Base-by-base conservation (phyloP, 306 rosid genomes). In the Prunus salicina region DNA sequence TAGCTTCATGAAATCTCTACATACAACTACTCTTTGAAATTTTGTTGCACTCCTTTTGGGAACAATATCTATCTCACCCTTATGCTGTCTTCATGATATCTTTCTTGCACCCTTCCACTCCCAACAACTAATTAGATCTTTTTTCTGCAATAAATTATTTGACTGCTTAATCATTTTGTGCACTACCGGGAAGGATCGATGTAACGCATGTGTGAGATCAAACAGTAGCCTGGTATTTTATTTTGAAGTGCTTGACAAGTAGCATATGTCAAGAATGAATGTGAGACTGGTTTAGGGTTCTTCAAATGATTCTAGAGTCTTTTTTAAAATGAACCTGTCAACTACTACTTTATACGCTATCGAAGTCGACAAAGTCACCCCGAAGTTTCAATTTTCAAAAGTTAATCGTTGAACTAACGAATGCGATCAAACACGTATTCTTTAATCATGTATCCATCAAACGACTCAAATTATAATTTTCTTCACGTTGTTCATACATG, bases 211-310 rank as follows among this genome's bases (percentile, higher is more conserved):
- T 32, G 25, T 32, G 61, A 22, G 63, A 68, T 72, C 67, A 8
- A 64, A 61, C 67, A 80, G 27, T 61, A 83, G 20, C 27, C 49
- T 51, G 56, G 14, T 81, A 78, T 71, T 85, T 75, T 82, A 84
- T 69, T 76, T 68, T 86, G 91, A 89, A 89, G 89, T 91, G 92
- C 28, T 71, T 81, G 73, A 86, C 91, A 87, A 89, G 93, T 86
- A 82, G 78, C 76, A 73, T 61, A 5, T 34, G 68, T 51, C 69
- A 77, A 72, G 70, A 67, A 82, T 65, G 80, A 84, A 68, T 77
- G 16, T 76, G 66, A 32, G 67, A 77, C 52, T 67, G 8, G 66
- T 67, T 75, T 71, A 73, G 87, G 86, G 85, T 72, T 82, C 71
- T 82, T 78, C 70, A 67, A 67, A 69, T 46, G 46, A 14, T 71